Evolutionary conservation across 345 rosid species (phyloP), one percentile per base, ranked within the genome.

Genomic region (Salix suchowensis): DNA sequence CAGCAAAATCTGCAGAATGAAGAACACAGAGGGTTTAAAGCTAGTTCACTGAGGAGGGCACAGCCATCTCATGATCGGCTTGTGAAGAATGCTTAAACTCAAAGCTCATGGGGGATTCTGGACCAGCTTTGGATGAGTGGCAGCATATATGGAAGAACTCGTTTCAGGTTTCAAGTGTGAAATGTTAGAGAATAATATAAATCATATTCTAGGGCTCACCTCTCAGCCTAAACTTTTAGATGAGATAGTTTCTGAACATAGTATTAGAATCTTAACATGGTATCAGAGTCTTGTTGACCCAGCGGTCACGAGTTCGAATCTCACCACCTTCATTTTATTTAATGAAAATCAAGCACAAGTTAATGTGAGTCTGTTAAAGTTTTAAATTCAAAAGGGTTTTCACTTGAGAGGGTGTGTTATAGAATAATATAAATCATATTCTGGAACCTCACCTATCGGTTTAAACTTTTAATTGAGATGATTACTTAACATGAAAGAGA

Each of bases 71-170:
- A 24, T 1, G 68, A 42, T 50, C 36, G 34, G 65, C 65, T 13
- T 34, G 16, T 1, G 16, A 62, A 40, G 40, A 71, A 46, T n/a
- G 72, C 26, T 37, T 12, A 13, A 13, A 52, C 67, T 37, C 52
- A 12, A 10, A 52, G 42, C 46, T 86, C 83, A 82, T 8, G 85
- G 64, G 12, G 85, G 77, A 72, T 79, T 86, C 69, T 84, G 91
- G 42, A 82, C 80, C 42, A 89, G 70, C 87, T 92, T 92, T 44
- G 95, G 98, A 78, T 89, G 96, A 64, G 97, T 89, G 42, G 97
- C 91, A 26, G 97, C 99, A 48, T 94, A 91, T 67, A 96, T 85
- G 1, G 99, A 92, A 55, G 92, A 83, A 80, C 84, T 91, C 16
- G 74, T 76, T 69, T 92, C 93, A 2, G 94, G 89, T 79, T 85